Percentiles rank a stretch among this genome's conserved stretches.
Evolutionary conservation across 306 rosid species (phyloP).

Genomic region (Prinsepia uniflora): DNA sequence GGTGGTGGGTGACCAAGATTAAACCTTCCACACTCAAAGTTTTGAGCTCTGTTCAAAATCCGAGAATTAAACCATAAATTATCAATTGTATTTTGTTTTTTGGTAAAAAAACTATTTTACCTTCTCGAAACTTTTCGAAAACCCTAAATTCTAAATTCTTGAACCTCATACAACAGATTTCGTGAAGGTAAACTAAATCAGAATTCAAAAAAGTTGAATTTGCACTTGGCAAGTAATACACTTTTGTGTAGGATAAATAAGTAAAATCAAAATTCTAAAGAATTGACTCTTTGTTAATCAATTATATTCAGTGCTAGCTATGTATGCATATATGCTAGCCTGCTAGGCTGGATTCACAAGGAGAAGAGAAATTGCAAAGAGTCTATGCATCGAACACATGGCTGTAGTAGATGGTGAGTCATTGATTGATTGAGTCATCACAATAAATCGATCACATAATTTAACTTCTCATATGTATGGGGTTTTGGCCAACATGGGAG

Average conservation of each 20-base stretch:
- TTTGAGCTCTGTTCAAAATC: neutral
- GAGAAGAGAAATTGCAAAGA: neutral
- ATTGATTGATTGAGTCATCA: neutral
- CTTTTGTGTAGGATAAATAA: no score
- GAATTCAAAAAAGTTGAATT: no score
- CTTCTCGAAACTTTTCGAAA: no score
- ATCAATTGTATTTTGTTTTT: no score
- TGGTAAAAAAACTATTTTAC: no score
- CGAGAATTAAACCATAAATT: neutral
- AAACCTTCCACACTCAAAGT: neutral
- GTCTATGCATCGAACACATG: neutral
- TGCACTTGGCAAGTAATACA: no score
- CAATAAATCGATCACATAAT: neutral
- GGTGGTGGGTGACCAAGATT: neutral
- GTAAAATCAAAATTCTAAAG: no score
- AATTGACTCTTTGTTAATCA: no score
- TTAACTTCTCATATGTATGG: neutral
- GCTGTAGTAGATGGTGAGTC: neutral
- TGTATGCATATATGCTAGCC: neutral
- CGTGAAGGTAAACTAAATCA: no score
- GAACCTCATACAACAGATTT: no score
- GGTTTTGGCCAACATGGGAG: constrained; percentile 4
- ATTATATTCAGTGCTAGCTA: no score
- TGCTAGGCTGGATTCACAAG: neutral
- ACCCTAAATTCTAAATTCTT: no score